Conservation (phyloP, 352 stramenopile genomes). For the Pythium scleroteichum region DNA sequence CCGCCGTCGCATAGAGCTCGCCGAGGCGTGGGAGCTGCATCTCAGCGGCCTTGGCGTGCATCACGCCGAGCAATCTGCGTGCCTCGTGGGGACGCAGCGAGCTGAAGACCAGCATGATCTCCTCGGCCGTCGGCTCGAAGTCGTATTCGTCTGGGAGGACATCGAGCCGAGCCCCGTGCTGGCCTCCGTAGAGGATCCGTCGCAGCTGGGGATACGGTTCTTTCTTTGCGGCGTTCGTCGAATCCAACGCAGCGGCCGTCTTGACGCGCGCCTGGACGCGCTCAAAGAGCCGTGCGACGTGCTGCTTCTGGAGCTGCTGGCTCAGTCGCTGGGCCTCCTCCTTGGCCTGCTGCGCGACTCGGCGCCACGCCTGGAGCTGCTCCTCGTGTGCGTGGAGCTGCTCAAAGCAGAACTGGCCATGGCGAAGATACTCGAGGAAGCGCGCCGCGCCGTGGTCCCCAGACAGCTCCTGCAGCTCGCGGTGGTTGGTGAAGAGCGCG, state of each 20-base stretch:
- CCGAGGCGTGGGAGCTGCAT: constrained; percentile 39
- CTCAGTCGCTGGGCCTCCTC: constrained; percentile 40
- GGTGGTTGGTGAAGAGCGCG: constrained; percentile 17
- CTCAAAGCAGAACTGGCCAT: constrained; percentile 30
- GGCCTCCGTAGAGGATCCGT: constrained; percentile 28
- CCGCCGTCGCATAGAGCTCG: constrained; percentile 40
- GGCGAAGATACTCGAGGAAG: constrained; percentile 50
- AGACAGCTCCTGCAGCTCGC: constrained; percentile 2
- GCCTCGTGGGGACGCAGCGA: constrained; percentile 39
- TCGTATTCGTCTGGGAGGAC: constrained; percentile 42
- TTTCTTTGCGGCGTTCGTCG: not conserved
- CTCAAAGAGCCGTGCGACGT: constrained; percentile 27
- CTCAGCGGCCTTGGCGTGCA: constrained; percentile 45
- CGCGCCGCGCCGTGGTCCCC: constrained; percentile 18
- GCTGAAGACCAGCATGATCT: constrained; percentile 54
- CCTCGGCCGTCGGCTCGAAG: constrained; percentile 40
- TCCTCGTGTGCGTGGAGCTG: constrained; percentile 19
- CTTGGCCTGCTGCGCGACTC: constrained; percentile 23
- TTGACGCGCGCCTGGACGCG: constrained; percentile 24
- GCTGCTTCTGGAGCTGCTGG: constrained; percentile 48
- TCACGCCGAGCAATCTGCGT: constrained; percentile 32
- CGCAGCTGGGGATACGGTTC: constrained; percentile 31
- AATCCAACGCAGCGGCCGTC: not conserved
- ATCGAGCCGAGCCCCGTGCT: constrained; percentile 22
- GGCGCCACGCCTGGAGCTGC: constrained; percentile 18